These are phyloP conservation scores for Mucor velutinosus DNA, from an alignment of 371 early-diverging fungal genomes.

Conservation along the genomic window DNA sequence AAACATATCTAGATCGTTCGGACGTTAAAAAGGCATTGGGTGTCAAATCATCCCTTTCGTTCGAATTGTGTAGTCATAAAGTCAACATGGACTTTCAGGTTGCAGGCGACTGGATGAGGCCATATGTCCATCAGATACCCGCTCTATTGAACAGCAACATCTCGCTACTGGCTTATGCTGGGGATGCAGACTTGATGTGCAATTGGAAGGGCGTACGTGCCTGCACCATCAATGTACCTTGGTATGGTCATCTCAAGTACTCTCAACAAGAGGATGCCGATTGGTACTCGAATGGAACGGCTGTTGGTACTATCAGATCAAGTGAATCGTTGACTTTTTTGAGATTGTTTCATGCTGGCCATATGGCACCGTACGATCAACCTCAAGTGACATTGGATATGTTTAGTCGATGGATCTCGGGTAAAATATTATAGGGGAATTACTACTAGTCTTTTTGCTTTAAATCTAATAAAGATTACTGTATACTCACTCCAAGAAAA, in stretches of 20 bases:
- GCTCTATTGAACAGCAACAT: slow-evolving; percentile 40
- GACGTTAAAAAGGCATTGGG: slow-evolving; percentile 69
- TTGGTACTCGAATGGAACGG: slow-evolving; percentile 48
- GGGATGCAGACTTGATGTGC: slow-evolving; percentile 85
- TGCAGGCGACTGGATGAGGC: slow-evolving; percentile 35
- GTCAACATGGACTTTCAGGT: slow-evolving; percentile 53
- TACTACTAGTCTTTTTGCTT: too few relatives aligned
- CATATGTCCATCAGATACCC: slow-evolving; percentile 22
- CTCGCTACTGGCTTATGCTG: slow-evolving; percentile 84
- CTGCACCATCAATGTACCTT: slow-evolving; percentile 81
- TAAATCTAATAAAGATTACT: too few relatives aligned
- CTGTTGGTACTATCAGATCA: slow-evolving; percentile 75
- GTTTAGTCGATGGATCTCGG: slow-evolving; percentile 61
- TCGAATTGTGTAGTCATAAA: slow-evolving; percentile 69
- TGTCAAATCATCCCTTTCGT: slow-evolving; percentile 58
- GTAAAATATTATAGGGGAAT: background rate
- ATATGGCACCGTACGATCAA: slow-evolving; percentile 79
- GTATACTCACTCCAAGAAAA: too few relatives aligned
- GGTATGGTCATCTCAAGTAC: slow-evolving; percentile 76
- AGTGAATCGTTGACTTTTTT: slow-evolving; percentile 78
- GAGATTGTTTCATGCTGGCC: slow-evolving; percentile 84
- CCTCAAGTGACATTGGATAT: slow-evolving; percentile 60
- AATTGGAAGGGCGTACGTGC: slow-evolving; percentile 95
- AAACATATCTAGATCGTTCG: slow-evolving; percentile 68
- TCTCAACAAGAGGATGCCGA: slow-evolving; percentile 54